Evolutionary conservation across 768 basidiomycete species (phyloP).

Genomic region (Mycena galericulata): DNA sequence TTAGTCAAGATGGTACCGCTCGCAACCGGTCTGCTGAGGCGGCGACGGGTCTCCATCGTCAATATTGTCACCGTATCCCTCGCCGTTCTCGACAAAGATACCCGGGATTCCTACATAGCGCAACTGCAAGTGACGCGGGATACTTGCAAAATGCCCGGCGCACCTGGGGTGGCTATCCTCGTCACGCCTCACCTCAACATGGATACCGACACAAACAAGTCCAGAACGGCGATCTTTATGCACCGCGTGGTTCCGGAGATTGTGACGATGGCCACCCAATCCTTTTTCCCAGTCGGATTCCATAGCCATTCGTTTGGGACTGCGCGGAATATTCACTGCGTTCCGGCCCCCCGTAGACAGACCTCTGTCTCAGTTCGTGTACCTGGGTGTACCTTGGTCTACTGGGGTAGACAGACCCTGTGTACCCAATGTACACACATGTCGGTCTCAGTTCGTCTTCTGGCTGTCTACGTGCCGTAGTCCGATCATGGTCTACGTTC

Average conservation of each 20-base stretch:
- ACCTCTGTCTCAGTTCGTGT: too few relatives aligned
- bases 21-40: background rate
- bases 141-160: background rate
- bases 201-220: background rate
- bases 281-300: background rate
- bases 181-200: background rate
- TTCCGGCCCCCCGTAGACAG: too few relatives aligned
- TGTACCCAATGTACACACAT: too few relatives aligned
- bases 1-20: conserved; percentile 11
- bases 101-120: background rate
- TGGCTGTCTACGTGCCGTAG: too few relatives aligned
- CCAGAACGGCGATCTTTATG: background rate
- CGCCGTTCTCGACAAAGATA: conserved; percentile 4
- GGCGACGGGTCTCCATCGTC: background rate
- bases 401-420: too few relatives aligned
- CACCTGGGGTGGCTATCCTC: background rate
- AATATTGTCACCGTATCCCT: conserved; percentile 15
- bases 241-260: conserved; percentile 7
- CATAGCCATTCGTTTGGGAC: conserved; percentile 13
- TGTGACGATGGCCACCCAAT: background rate
- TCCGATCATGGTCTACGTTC: too few relatives aligned
- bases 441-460: too few relatives aligned
- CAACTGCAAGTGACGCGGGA: background rate
- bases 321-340: too few relatives aligned
- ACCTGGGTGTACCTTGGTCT: too few relatives aligned